Base-by-base conservation (phyloP, 768 basidiomycete genomes). In the Lactarius quietus region DNA sequence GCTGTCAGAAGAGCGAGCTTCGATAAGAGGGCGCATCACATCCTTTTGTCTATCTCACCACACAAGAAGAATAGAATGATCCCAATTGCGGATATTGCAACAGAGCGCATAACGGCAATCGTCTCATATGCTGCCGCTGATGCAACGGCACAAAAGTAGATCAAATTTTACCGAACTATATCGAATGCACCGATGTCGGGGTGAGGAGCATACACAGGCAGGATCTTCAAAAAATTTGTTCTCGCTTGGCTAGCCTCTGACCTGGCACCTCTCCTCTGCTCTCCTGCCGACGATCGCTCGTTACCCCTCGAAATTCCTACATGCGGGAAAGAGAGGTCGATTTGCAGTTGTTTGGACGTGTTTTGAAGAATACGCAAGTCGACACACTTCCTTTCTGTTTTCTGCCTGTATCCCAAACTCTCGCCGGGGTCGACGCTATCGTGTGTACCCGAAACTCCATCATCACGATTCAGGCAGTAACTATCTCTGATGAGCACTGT, bases 41-140 rank as follows among this genome's bases (percentile, higher is more conserved):
- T 0, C 0, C 9, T 43, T 43, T n/a, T 43, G 20, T 10, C 43
- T 7, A 20, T 43, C 43, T 3, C 20, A 4, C 43, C 43, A 2
- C 1, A 1, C 0, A n/a, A 8, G 20, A 1, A 8, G 3, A 20
- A 3, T 18, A 43, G 43, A n/a, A 0, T 1, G 20, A 1, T 3
- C 0, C 43, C 8, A n/a, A 1, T n/a, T 43, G 43, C 43, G 9
- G 43, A 43, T 7, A 43, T 43, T 0, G 43, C 43, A 10, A 43
- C 43, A n/a, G 43, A n/a, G 9, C n/a, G 10, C 2, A 43, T 43
- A 20, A 20, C 9, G 43, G 8, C 8, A 1, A 43, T 43, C 18
- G 10, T 43, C 20, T 43, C 20, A 43, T 43, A n/a, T 43, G 43
- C n/a, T n/a, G 43, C 20, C 43, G 43, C 43, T 9, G 43, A n/a